These are phyloP conservation scores for Pseudocercospora eumusae DNA, from an alignment of 2,329 filamentous ascomycete species.

Conservation along the genomic window DNA sequence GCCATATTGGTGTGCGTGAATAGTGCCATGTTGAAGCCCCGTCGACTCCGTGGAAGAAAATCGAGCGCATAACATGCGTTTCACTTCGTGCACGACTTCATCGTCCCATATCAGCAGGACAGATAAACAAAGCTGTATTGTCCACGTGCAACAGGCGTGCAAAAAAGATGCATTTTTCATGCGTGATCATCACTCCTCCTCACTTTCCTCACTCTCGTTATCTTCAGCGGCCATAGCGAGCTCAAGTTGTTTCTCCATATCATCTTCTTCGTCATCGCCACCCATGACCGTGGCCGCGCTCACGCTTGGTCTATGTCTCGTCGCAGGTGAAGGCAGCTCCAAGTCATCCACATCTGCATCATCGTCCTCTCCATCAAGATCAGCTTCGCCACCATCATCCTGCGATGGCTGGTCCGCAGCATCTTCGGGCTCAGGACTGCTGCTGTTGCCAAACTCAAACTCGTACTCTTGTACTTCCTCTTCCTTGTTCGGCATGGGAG, in stretches of 20 bases:
- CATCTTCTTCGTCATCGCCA: constrained; percentile 43
- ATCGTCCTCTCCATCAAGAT: constrained; percentile 29
- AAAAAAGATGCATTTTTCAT: neutral
- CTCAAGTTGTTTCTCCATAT: constrained; percentile 48
- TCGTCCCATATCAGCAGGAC: neutral
- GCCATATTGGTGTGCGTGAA: neutral
- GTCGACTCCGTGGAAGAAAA: neutral
- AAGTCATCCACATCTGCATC: constrained; percentile 42
- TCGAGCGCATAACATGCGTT: neutral
- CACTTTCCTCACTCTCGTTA: constrained; percentile 47
- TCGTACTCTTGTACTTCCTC: constrained; percentile 32
- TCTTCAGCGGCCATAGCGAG: constrained; percentile 43
- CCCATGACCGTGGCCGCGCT: constrained; percentile 25
- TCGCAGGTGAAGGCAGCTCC: constrained; percentile 34
- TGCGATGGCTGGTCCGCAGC: constrained; percentile 4
- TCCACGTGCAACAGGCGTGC: neutral
- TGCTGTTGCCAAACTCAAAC: constrained; percentile 35
- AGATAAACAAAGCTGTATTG: neutral
- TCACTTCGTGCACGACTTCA: neutral
- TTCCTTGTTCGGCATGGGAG: constrained; percentile 25
- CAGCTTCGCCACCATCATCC: constrained; percentile 26
- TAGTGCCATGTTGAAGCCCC: neutral
- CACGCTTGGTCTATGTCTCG: constrained; percentile 32
- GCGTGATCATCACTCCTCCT: constrained; percentile 42
- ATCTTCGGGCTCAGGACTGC: constrained; percentile 24